These are phyloP conservation scores for Epichloe elymi DNA, from an alignment of 2,329 filamentous ascomycete species.

Conservation along the genomic window DNA sequence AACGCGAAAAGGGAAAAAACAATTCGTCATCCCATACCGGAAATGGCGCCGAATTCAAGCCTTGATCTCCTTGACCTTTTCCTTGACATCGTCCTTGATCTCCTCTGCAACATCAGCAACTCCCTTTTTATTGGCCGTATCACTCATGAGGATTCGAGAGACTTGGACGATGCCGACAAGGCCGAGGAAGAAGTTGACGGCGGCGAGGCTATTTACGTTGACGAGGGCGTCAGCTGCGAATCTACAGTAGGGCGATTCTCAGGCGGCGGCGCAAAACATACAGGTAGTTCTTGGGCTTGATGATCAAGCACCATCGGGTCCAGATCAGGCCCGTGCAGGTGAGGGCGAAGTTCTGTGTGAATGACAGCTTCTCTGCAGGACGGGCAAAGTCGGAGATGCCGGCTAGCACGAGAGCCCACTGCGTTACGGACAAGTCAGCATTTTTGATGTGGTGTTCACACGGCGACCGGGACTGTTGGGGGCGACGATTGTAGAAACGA, in stretches of 20 bases:
- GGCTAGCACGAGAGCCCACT: conserved; percentile 89
- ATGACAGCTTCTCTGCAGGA: conserved; percentile 81
- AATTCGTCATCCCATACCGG: neutral
- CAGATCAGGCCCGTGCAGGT: conserved; percentile 90
- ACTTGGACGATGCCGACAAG: conserved; percentile 76
- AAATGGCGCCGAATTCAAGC: neutral
- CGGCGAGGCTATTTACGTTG: conserved; percentile 52
- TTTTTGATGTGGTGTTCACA: neutral
- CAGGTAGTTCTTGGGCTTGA: conserved; percentile 87
- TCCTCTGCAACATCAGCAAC: conserved; percentile 23
- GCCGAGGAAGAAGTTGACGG: conserved; percentile 97
- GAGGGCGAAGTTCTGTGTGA: conserved; percentile 84
- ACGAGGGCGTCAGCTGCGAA: neutral
- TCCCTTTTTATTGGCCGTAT: conserved; percentile 44
- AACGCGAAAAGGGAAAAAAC: no score
- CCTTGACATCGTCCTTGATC: conserved; percentile 27
- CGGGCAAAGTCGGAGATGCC: conserved; percentile 85
- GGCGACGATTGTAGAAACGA: conserved; percentile 9
- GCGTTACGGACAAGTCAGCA: neutral
- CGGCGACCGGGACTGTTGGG: no score
- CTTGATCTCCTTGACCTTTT: conserved; percentile 14
- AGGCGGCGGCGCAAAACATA: conserved; percentile 27
- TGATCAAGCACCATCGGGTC: conserved; percentile 98
- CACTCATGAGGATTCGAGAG: conserved; percentile 58
- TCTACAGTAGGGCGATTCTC: neutral